Base-by-base conservation (phyloP, 2,329 filamentous ascomycete genomes). In the Spiromastix sp. region DNA sequence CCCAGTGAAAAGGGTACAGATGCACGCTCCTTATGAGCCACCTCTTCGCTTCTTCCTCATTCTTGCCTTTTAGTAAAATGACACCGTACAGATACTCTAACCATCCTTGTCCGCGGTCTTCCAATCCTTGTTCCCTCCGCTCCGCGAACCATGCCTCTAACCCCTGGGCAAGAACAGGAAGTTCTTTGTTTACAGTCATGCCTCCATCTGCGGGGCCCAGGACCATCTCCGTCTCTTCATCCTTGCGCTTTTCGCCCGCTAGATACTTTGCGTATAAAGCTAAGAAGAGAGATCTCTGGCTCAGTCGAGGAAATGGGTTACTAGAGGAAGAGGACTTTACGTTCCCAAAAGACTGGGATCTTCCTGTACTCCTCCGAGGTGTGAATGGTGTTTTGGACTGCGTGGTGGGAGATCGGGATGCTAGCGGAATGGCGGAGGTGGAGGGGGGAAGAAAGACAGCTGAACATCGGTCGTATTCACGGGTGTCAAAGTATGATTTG, bases 161-260 rank as follows among this genome's bases (percentile, higher is more conserved):
- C 20, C 81, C 79, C 5, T 79, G 74, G 13, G 81, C 79, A 24
- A 96, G 74, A 0, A 74, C 70, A 2, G 81, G 69, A 19, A 98
- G 64, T 55, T 96, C 85, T 56, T 86, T 85, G 57, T 98, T 98
- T 40, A 77, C 62, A 2, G 85, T 83, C 20, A 79, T 79, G 1
- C 87, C 86, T 10, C 85, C 78, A 59, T 98, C 91, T 39, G 87
- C 79, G 1, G 91, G 89, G 0, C 91, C 91, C 61, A 96, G 77
- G 33, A 98, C 84, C 82, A 95, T 95, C 62, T 98, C 91, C 15
- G 84, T 85, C 39, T 96, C 89, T 59, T 98, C 91, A 49, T 94
- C 85, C 59, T 89, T 94, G 45, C 85, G 78, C 67, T 96, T 95
- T 67, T 98, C 91, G 2, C 91, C 91, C 0, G 87, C 82, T 44